Evolutionary conservation across 805 yeast species (phyloP).

Genomic region (Wickerhamomyces ciferrii): DNA sequence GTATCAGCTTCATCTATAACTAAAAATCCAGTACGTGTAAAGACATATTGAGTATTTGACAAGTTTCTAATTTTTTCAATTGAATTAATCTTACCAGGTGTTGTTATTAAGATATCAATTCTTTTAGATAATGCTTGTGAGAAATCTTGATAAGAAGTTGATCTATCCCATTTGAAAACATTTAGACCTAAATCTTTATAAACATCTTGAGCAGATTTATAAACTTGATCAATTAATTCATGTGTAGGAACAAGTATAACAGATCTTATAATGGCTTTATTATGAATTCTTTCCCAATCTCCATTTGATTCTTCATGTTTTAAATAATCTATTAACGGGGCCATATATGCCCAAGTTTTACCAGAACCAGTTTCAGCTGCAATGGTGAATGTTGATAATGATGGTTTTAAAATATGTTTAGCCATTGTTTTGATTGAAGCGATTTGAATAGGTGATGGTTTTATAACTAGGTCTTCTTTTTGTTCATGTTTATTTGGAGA

Average conservation of each 20-base stretch:
- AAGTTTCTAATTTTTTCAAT: constrained; percentile 30
- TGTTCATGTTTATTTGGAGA: background rate
- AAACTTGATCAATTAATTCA: constrained; percentile 82
- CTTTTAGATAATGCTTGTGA: constrained; percentile 42
- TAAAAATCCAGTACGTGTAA: constrained; percentile 47
- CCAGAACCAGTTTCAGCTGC: constrained; percentile 99
- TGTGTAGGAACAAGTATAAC: constrained; percentile 86
- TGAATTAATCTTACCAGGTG: constrained; percentile 66
- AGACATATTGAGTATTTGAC: constrained; percentile 31
- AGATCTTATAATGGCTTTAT: constrained; percentile 50
- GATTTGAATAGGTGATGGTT: constrained; percentile 79
- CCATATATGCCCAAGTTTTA: constrained; percentile 87
- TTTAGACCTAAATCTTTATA: constrained; percentile 34
- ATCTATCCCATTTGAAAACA: constrained; percentile 57
- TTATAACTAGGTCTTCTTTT: constrained; percentile 11
- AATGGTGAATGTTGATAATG: constrained; percentile 60
- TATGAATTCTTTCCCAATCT: constrained; percentile 26
- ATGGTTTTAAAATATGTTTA: constrained; percentile 26
- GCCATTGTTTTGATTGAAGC: constrained; percentile 50
- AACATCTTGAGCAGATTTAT: constrained; percentile 30
- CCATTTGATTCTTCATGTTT: constrained; percentile 42
- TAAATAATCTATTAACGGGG: constrained; percentile 67
- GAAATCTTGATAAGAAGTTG: constrained; percentile 48
- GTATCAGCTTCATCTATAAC: constrained; percentile 96
- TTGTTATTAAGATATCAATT: constrained; percentile 77